Percentiles rank a stretch among this genome's conserved stretches.
These are phyloP conservation scores for Xenoacremonium recifei DNA, from an alignment of 2,329 filamentous ascomycete genomes.

Conservation along the genomic window DNA sequence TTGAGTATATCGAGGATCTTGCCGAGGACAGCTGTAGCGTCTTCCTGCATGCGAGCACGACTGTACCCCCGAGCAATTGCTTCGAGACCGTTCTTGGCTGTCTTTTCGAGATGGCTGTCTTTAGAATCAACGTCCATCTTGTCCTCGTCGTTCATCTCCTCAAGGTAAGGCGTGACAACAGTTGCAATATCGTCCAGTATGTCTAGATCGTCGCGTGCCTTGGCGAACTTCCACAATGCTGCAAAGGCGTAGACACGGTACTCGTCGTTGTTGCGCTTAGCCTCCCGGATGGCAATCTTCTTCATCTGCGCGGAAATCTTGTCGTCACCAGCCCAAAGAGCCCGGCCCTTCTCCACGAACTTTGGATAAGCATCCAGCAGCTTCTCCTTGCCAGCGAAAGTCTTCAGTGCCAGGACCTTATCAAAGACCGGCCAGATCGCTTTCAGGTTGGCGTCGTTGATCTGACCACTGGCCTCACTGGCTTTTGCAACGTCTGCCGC, in stretches of 20 bases:
- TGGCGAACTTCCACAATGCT: conserved; percentile 71
- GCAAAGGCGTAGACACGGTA: conserved; percentile 77
- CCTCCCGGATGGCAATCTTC: conserved; percentile 82
- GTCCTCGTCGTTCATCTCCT: conserved; percentile 56
- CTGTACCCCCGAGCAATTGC: conserved; percentile 51
- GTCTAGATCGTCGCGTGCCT: conserved; percentile 65
- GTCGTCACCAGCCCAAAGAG: conserved; percentile 54
- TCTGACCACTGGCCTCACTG: conserved; percentile 54
- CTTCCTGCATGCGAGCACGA: conserved; percentile 35
- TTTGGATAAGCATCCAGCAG: conserved; percentile 76
- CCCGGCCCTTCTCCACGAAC: conserved; percentile 66
- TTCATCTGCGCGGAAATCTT: conserved; percentile 64
- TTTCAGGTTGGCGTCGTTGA: conserved; percentile 59
- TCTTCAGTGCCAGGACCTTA: conserved; percentile 80
- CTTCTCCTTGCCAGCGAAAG: conserved; percentile 87
- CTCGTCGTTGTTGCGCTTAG: conserved; percentile 83
- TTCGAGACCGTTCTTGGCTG: conserved; percentile 50
- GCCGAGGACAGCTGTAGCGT: conserved; percentile 37
- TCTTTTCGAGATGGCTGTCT: conserved; percentile 41
- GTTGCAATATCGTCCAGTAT: conserved; percentile 65
- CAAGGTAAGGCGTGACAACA: conserved; percentile 63
- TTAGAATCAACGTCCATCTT: conserved; percentile 68
- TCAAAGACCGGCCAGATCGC: conserved; percentile 82
- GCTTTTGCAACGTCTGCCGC: conserved; percentile 63
- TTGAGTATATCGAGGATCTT: conserved; percentile 39